A percentile compares a stretch with the other conserved stretches of the same genome.
phyloP scores from a whole-genome alignment of 2,329 filamentous ascomycete species.

The Fusarium oxysporum region DNA sequence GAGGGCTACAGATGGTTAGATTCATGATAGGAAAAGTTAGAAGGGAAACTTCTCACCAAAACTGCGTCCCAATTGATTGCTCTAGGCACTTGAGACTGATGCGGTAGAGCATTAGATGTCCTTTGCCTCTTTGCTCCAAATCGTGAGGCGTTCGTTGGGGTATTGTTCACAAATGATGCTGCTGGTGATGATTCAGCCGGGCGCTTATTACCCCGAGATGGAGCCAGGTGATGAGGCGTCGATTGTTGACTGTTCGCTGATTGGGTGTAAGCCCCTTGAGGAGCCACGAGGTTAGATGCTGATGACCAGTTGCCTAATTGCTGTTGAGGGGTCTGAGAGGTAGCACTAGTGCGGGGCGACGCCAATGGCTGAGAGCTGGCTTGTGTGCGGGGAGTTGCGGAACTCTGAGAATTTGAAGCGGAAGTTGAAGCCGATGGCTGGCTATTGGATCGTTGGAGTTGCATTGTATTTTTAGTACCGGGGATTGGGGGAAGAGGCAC shows the following conservation, averaged over 20 bases:
- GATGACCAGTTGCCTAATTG: neutral
- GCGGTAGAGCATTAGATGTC: neutral
- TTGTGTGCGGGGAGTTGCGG: neutral
- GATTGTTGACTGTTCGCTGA: neutral
- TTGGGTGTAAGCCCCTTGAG: neutral
- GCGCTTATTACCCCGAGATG: neutral
- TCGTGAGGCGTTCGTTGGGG: neutral
- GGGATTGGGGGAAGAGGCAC: neutral
- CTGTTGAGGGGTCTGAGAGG: neutral
- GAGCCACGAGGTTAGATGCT: neutral
- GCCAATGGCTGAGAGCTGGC: neutral
- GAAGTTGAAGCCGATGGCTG: neutral
- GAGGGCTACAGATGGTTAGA: neutral
- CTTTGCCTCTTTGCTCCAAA: neutral
- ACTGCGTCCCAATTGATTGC: neutral
- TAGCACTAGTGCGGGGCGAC: neutral
- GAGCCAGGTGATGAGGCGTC: neutral
- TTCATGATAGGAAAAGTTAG: fast-evolving
- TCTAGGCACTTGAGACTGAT: neutral
- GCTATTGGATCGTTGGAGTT: neutral
- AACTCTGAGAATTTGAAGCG: neutral
- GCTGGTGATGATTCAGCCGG: neutral
- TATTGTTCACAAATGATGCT: neutral
- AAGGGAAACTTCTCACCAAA: neutral
- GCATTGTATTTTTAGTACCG: neutral